Evolutionary conservation across 345 rosid species (phyloP).

Genomic region (Syzygium aromaticum): DNA sequence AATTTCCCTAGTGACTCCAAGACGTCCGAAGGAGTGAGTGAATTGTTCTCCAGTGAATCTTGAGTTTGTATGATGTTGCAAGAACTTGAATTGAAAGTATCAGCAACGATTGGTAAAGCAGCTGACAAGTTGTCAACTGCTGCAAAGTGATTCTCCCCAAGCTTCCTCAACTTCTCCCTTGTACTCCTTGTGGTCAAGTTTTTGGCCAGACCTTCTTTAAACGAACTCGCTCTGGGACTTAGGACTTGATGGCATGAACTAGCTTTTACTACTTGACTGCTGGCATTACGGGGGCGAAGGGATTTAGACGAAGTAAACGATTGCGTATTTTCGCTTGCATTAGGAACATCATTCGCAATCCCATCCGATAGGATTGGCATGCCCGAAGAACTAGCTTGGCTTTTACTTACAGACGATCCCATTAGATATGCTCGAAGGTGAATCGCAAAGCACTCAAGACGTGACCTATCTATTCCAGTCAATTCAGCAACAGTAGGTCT

Average conservation of each 20-base stretch:
- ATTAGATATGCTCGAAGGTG: constrained; percentile 71
- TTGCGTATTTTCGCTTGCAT: constrained; percentile 6
- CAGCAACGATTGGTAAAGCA: constrained; percentile 20
- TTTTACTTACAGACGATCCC: constrained; percentile 42
- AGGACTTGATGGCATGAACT: constrained; percentile 55
- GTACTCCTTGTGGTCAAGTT: constrained; percentile 41
- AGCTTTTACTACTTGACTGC: constrained; percentile 33
- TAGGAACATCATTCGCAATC: constrained; percentile 7
- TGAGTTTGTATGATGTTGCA: constrained; percentile 16
- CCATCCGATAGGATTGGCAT: constrained; percentile 8
- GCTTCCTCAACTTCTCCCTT: constrained; percentile 57
- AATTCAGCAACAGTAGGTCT: constrained; percentile 85
- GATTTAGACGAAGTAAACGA: constrained; percentile 28
- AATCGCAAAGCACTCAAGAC: constrained; percentile 83
- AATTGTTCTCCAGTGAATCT: constrained; percentile 10
- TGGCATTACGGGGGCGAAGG: constrained; percentile 33
- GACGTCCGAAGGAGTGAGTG: constrained; percentile 10
- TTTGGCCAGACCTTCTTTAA: constrained; percentile 54
- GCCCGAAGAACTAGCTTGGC: constrained; percentile 13
- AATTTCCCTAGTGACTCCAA: constrained; percentile 38
- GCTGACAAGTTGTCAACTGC: constrained; percentile 27
- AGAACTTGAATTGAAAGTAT: constrained; percentile 14
- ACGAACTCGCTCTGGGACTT: constrained; percentile 76
- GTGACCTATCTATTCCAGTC: constrained; percentile 84
- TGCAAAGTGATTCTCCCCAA: constrained; percentile 48